Base-by-base conservation (phyloP, 495 filamentous ascomycete species). In the Penicillium goetzii region DNA sequence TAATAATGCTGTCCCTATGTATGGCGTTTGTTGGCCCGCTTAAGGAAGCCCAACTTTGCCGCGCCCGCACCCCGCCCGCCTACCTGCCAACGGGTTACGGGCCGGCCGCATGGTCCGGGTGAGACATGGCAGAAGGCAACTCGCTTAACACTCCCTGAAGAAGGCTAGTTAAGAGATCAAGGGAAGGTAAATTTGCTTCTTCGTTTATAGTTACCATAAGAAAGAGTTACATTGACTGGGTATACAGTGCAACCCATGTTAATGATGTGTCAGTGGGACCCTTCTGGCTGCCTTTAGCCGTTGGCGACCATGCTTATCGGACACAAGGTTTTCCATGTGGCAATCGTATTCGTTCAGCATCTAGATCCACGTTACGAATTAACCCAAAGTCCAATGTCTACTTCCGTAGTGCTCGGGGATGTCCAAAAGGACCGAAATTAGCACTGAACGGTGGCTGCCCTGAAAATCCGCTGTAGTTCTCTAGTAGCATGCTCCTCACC, bases 321-420 rank as follows among this genome's bases (percentile, higher is more conserved):
- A 51, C 25, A 51, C 43, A 47, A 47, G 43, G 43, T 47, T 47
- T 47, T 47, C 9, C 43, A 47, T 25, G 10, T 47, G 43, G 43
- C 43, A 47, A 4, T 11, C 21, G 25, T 47, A 23, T 14, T 21
- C 10, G 43, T 47, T 25, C 0, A 25, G 43, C 43, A 23, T 47
- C 15, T 12, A 21, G 43, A 47, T 25, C 43, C 36, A 40, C 36
- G 36, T 17, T 40, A 40, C 14, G 15, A 5, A 14, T 40, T 32
- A 32, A 32, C 30, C 30, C 30, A 32, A 32, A 7, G 30, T 32
- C 5, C 9, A 32, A n/a, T n/a, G n/a, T 8, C 6, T 32, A 32
- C 30, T 8, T 32, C 30, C 30, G 30, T 32, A 8, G 9, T 32
- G 30, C 30, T 32, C 30, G 5, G 30, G 30, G 30, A 32, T 32